Evolutionary conservation across 1,139 yeast species (phyloP), one percentile per base, ranked within the genome.

Genomic region (Dujonia santamariae): DNA sequence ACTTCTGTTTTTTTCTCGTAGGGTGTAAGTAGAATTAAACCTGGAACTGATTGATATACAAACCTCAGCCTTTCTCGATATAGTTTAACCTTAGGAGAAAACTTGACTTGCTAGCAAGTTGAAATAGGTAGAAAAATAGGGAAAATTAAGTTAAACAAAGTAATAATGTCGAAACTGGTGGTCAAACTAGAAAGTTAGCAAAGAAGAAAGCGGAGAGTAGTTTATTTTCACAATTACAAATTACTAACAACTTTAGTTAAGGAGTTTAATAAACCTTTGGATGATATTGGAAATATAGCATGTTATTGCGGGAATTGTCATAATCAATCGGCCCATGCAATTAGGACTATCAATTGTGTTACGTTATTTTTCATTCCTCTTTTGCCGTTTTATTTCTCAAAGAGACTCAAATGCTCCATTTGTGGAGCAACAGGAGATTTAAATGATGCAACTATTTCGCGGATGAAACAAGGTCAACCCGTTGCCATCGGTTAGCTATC

Each of bases 361-460:
- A 69, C 75, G 0, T 41, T 69, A 19, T 69, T 69, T 44, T 68
- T 69, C 50, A 60, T 69, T 27, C 75, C 75, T 1, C 57, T 69
- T 13, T 44, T 69, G 19, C 75, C 75, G 18, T 68, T 67, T 43
- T 62, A 63, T 41, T 66, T 51, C 40, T 37, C 54, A 27, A 69
- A 69, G 40, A 42, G 66, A 34, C 51, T 69, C 36, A 61, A 58
- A 43, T 69, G 75, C 39, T 52, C 62, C 7, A 69, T 69, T 26
- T 69, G 75, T 45, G 67, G 69, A 4, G 68, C 73, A 1, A 52
- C 71, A 6, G 75, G 71, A 3, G 61, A 56, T 30, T 47, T 69
- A 26, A 58, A 61, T 38, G 37, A 41, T 8, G 53, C 52, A 3
- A 63, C 61, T 2, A 49, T 65, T 8, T 48, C 47, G n/a, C 48